These are phyloP conservation scores for Coccomyxa sp. DNA, from an alignment of 139 green algal genomes.

Conservation along the genomic window DNA sequence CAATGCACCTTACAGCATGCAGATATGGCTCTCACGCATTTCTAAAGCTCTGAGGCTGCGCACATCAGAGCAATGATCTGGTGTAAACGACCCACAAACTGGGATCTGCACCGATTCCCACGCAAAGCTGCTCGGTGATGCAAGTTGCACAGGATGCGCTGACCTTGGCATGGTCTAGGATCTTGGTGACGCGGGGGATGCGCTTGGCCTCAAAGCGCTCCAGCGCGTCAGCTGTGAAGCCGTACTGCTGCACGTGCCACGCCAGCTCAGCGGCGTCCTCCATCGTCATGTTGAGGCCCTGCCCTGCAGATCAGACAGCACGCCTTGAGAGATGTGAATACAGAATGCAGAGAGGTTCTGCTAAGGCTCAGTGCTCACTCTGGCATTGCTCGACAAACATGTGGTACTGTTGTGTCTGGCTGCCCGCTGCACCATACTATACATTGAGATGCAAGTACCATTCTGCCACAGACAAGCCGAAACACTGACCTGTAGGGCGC, in stretches of 20 bases:
- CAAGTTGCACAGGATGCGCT: neutral
- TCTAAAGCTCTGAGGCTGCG: neutral
- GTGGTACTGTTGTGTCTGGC: no score
- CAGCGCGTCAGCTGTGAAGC: slow-evolving; percentile 4
- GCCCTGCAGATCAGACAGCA: slow-evolving; percentile 7
- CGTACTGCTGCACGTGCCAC: slow-evolving; percentile 10
- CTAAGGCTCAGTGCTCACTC: no score
- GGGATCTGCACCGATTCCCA: neutral
- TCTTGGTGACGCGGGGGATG: slow-evolving; percentile 2
- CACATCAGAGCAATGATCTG: neutral
- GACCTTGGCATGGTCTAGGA: neutral
- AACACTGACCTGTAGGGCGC: slow-evolving; percentile 22
- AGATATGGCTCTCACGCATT: neutral
- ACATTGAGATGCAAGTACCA: neutral
- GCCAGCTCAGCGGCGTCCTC: slow-evolving; percentile 15
- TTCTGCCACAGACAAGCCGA: neutral
- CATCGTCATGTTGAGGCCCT: slow-evolving; percentile 8
- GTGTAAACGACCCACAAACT: neutral
- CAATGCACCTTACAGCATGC: neutral
- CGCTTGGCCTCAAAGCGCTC: slow-evolving; percentile 6
- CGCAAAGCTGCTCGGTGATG: neutral
- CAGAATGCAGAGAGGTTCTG: no score
- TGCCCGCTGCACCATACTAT: no score
- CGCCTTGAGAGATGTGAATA: no score
- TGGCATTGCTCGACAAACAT: no score